phyloP scores from a whole-genome alignment of 2,329 filamentous ascomycete genomes.

The Cladosporium sp. region DNA sequence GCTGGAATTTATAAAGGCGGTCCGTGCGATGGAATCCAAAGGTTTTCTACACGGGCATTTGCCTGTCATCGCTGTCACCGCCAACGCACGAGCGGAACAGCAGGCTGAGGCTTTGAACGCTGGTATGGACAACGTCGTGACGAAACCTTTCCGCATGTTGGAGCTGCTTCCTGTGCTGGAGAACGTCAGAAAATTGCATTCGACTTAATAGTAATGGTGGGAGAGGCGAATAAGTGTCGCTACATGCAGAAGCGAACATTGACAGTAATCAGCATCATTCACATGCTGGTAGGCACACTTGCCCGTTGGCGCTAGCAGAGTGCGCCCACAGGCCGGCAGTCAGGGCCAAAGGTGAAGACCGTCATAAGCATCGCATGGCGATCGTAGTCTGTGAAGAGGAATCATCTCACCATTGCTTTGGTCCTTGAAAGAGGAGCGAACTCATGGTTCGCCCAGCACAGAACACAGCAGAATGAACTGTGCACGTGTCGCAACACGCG shows the following conservation, averaged over 20 bases:
- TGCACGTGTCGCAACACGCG: too few species aligned
- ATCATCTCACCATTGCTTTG: too few species aligned
- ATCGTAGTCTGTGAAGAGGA: too few species aligned
- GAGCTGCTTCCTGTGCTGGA: slow-evolving; percentile 19
- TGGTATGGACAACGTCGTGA: slow-evolving; percentile 73
- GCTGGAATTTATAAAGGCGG: slow-evolving; percentile 63
- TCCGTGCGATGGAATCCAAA: slow-evolving; percentile 60
- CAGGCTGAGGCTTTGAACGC: slow-evolving; percentile 64
- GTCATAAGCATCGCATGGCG: too few species aligned
- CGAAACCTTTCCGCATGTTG: slow-evolving; percentile 61
- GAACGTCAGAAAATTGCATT: slow-evolving; percentile 6
- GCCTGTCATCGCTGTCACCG: slow-evolving; percentile 72
- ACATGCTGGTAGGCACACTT: too few species aligned
- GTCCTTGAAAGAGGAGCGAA: too few species aligned
- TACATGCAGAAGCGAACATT: neutral
- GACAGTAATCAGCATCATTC: neutral
- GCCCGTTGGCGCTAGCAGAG: too few species aligned
- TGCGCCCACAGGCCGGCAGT: too few species aligned
- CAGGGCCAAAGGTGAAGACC: too few species aligned
- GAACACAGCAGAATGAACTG: too few species aligned
- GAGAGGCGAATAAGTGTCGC: neutral
- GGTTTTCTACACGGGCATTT: slow-evolving; percentile 60
- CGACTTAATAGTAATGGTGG: neutral
- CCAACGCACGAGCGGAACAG: slow-evolving; percentile 70
- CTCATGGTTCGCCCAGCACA: too few species aligned